Conservation (phyloP, 2,329 filamentous ascomycete species). For the Dothideomycetidae sp. region DNA sequence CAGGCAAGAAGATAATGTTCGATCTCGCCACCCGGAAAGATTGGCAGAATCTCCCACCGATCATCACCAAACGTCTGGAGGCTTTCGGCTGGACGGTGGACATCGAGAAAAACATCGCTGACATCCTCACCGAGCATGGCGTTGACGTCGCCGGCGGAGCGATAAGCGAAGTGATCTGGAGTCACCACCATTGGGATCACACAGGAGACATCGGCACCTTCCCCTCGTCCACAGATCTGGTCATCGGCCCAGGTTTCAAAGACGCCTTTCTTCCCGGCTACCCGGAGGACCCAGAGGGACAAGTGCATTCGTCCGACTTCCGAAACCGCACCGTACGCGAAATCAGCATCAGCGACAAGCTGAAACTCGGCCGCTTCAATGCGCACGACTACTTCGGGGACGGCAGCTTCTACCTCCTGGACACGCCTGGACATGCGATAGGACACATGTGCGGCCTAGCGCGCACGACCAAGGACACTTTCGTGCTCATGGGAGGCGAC, state of each 20-base stretch:
- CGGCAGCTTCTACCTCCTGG: constrained; percentile 41
- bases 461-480: constrained; percentile 27
- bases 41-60: constrained; percentile 26
- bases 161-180: constrained; percentile 22
- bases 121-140: constrained; percentile 28
- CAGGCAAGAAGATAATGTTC: constrained; percentile 30
- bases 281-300: constrained; percentile 27
- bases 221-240: constrained; percentile 27
- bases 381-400: constrained; percentile 43
- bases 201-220: constrained; percentile 30
- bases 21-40: constrained; percentile 36
- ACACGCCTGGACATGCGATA: constrained; percentile 39
- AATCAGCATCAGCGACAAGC: constrained; percentile 22
- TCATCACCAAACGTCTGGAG: constrained; percentile 20
- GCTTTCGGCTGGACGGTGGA: constrained; percentile 23
- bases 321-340: constrained; percentile 25
- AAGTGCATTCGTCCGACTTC: constrained; percentile 29
- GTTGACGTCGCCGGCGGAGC: constrained; percentile 24
- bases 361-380: constrained; percentile 33
- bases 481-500: constrained; percentile 39
- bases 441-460: constrained; percentile 39
- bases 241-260: constrained; percentile 37
- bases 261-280: constrained; percentile 30
- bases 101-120: constrained; percentile 30
- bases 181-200: constrained; percentile 26